A percentile compares a stretch with the other conserved stretches of the same genome.
Conservation (phyloP, 2,329 filamentous ascomycete genomes). For the Penicillium nordicum region DNA sequence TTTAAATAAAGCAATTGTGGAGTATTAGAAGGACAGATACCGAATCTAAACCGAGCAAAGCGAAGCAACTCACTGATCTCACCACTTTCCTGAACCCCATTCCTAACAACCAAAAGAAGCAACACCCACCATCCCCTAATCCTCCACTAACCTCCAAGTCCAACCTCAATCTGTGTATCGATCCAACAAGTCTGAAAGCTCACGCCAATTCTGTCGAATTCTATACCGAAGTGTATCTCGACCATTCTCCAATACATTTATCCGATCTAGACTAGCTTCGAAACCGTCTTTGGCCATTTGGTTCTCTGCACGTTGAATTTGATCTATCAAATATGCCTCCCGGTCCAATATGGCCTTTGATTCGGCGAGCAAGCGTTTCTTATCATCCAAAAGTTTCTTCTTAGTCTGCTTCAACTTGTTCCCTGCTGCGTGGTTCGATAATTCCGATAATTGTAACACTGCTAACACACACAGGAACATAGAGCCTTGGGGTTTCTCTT, state of each 20-base stretch:
- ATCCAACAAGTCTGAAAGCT: background rate
- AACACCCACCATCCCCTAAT: background rate
- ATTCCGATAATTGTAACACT: too few species aligned
- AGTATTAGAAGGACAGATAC: background rate
- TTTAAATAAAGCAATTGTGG: background rate
- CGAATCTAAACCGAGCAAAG: background rate
- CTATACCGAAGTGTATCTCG: background rate
- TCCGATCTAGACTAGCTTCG: background rate
- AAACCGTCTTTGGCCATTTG: background rate
- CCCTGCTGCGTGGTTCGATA: too few species aligned
- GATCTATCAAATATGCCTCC: background rate
- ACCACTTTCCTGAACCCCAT: background rate
- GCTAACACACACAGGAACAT: too few species aligned
- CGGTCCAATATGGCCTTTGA: background rate
- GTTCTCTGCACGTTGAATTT: background rate
- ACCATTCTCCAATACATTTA: accelerated
- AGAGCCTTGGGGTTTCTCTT: background rate
- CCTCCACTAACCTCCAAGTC: background rate
- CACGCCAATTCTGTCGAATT: background rate
- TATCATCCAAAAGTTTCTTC: background rate
- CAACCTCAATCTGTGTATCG: background rate
- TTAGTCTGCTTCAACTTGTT: too few species aligned
- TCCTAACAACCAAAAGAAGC: background rate
- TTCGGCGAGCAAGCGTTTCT: background rate
- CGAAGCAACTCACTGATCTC: background rate